These are phyloP conservation scores for Nicotiana tomentosiformis DNA, from an alignment of 257 asterid genomes.

Conservation along the genomic window DNA sequence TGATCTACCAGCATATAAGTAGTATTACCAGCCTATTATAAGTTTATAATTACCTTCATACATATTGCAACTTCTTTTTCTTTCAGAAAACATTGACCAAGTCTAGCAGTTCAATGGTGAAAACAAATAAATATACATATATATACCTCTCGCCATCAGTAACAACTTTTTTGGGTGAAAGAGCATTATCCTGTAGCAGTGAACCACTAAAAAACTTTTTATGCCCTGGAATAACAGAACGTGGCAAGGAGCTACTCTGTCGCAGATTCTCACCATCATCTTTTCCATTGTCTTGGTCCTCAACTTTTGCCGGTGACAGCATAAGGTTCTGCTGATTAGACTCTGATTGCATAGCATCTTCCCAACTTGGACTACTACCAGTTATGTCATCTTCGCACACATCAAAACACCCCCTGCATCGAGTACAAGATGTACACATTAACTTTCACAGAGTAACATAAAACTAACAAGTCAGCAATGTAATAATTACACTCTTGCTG, in stretches of 20 bases:
- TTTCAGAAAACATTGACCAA: background rate
- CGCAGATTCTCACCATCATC: conserved; percentile 36
- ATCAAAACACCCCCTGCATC: conserved; percentile 89
- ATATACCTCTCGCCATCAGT: conserved; percentile 83
- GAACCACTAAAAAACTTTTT: conserved; percentile 48
- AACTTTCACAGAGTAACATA: background rate
- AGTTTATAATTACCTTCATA: background rate
- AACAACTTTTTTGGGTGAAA: conserved; percentile 40
- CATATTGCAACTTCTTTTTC: background rate
- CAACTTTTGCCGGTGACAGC: conserved; percentile 26
- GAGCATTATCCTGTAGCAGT: conserved; percentile 49
- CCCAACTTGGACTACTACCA: conserved; percentile 58
- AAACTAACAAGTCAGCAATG: background rate
- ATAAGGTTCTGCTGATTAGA: conserved; percentile 40
- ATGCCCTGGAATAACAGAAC: conserved; percentile 37
- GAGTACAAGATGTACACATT: conserved; percentile 16
- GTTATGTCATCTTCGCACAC: conserved; percentile 66
- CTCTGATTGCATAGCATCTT: conserved; percentile 50
- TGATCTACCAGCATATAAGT: background rate
- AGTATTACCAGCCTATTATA: background rate
- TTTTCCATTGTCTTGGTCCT: conserved; percentile 41
- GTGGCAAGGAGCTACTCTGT: conserved; percentile 42
- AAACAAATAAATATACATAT: background rate
- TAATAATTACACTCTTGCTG: background rate
- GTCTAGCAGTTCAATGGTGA: conserved; percentile 1